A percentile compares a stretch with the other conserved stretches of the same genome.
Conservation (phyloP, 257 asterid species). For the Solanum clarkiae region DNA sequence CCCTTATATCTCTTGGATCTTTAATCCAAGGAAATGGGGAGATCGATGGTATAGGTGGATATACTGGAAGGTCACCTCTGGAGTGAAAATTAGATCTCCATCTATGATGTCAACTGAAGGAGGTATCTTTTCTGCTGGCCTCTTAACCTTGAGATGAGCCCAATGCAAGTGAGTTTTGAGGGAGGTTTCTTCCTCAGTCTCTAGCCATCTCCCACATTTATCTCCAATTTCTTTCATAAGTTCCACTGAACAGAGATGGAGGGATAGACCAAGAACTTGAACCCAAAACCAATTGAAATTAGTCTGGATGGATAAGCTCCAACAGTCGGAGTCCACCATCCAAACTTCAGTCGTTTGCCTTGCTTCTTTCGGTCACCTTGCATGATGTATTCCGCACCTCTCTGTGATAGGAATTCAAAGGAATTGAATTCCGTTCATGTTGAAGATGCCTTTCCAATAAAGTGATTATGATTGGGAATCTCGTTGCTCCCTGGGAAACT, state of each 20-base stretch:
- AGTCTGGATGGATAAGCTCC: not conserved
- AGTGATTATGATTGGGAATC: not conserved
- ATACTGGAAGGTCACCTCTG: not conserved
- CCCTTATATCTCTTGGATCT: not conserved
- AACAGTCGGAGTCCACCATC: not conserved
- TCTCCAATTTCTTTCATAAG: not conserved
- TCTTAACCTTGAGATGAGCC: not conserved
- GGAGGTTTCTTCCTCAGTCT: not conserved
- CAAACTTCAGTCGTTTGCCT: not conserved
- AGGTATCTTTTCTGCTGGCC: not conserved
- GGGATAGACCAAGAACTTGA: not conserved
- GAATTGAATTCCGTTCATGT: not conserved
- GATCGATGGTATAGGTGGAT: not conserved
- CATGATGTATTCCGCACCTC: not conserved
- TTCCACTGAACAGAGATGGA: not conserved
- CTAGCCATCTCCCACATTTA: not conserved
- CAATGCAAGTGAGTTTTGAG: not conserved
- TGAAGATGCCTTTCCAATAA: not conserved
- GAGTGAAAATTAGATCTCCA: not conserved
- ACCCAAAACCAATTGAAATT: not conserved
- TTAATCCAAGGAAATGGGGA: not conserved
- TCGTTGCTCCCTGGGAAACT: not conserved
- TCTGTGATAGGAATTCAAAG: not conserved
- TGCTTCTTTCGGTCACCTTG: not conserved
- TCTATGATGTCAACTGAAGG: not conserved